A percentile compares a stretch with the other conserved stretches of the same genome.
phyloP scores from a whole-genome alignment of 2,329 filamentous ascomycete genomes.

The Xylaria sp. region DNA sequence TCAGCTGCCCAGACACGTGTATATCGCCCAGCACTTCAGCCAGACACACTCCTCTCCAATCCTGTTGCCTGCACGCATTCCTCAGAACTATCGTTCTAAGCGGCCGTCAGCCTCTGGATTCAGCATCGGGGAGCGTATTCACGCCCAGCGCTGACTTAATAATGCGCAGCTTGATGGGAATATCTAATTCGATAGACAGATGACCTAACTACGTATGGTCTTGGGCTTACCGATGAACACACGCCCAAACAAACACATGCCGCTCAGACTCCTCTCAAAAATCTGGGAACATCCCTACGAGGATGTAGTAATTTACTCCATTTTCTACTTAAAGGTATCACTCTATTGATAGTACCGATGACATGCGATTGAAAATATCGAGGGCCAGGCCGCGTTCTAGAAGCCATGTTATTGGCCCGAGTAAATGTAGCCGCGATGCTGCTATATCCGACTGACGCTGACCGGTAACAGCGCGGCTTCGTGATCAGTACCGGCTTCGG shows the following conservation, averaged over 20 bases:
- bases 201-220: neutral
- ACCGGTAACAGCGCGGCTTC: neutral
- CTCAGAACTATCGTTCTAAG: neutral
- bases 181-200: neutral
- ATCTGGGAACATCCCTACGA: neutral
- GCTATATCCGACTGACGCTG: constrained; percentile 9
- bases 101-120: neutral
- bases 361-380: constrained; percentile 10
- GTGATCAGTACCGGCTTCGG: neutral
- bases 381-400: constrained; percentile 10
- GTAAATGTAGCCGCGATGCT: constrained; percentile 17
- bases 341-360: constrained; percentile 9
- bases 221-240: neutral
- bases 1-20: constrained; percentile 14
- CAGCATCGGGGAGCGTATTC: neutral
- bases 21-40: constrained; percentile 16
- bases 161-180: neutral
- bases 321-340: neutral
- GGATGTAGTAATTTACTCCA: neutral
- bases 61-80: neutral
- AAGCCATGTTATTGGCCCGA: constrained; percentile 12
- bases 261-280: neutral
- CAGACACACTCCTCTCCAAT: constrained; percentile 8
- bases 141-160: too few species aligned
- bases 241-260: neutral